These are phyloP conservation scores for Cymodocea nodosa DNA, from an alignment of 116 monocot species.

Conservation along the genomic window DNA sequence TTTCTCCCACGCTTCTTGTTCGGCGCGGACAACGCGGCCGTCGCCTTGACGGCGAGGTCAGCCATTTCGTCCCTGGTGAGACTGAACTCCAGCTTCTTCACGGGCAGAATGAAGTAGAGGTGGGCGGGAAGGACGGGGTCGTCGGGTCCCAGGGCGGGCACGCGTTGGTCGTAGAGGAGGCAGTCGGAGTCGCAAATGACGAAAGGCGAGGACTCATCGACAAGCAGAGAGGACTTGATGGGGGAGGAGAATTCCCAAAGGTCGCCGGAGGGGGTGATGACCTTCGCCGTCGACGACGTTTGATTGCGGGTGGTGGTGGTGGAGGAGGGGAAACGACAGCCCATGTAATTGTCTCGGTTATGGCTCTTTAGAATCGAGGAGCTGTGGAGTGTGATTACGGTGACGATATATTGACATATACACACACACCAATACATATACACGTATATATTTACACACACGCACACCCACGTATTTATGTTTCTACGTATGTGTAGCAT, in stretches of 20 bases:
- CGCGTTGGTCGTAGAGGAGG: constrained; percentile 10
- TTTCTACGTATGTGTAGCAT: too few relatives aligned
- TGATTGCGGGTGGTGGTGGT: background rate
- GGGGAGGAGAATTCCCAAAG: constrained; percentile 14
- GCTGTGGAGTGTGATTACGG: background rate
- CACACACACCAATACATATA: too few relatives aligned
- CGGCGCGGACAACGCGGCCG: background rate
- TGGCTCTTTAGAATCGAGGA: background rate
- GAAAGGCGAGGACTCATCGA: constrained; percentile 4
- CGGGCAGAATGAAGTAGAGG: constrained; percentile 26
- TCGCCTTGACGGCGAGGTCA: constrained; percentile 19
- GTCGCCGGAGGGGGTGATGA: constrained; percentile 13
- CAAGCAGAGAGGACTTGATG: constrained; percentile 10
- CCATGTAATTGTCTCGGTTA: background rate
- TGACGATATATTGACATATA: too few relatives aligned
- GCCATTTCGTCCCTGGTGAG: constrained; percentile 13
- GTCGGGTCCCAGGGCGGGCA: constrained; percentile 9
- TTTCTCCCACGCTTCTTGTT: too few relatives aligned
- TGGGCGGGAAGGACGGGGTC: constrained; percentile 13
- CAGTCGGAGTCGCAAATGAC: constrained; percentile 27
- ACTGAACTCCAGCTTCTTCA: background rate
- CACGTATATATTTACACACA: too few relatives aligned
- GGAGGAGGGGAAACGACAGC: constrained; percentile 5
- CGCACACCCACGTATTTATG: too few relatives aligned
- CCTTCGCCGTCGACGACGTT: constrained; percentile 12